Evolutionary conservation across 2,329 filamentous ascomycete species (phyloP).

Genomic region (Fusarium buxicola): DNA sequence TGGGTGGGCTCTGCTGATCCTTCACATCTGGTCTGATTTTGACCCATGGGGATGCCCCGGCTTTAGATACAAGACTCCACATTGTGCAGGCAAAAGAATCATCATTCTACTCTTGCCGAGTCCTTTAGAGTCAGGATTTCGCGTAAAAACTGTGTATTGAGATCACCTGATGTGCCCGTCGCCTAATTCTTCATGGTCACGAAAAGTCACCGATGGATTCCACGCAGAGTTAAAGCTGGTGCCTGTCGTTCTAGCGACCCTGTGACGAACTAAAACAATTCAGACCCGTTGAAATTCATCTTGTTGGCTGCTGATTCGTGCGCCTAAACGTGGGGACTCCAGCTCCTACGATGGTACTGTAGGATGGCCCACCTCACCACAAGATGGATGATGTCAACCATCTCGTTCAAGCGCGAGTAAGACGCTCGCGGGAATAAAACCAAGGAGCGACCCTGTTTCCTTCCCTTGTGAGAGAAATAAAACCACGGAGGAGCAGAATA

Average conservation of each 20-base stretch:
- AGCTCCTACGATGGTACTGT: not conserved
- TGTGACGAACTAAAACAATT: slow-evolving; percentile 5
- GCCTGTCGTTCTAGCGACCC: slow-evolving; percentile 18
- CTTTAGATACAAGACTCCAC: not conserved
- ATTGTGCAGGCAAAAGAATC: not conserved
- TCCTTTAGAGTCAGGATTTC: not conserved
- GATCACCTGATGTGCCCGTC: slow-evolving; percentile 10
- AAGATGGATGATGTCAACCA: not conserved
- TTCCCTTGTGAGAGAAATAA: not conserved
- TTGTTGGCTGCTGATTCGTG: not conserved
- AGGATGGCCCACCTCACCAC: slow-evolving; percentile 7
- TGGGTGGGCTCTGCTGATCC: slow-evolving; percentile 1
- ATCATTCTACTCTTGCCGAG: not conserved
- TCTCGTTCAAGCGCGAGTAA: slow-evolving; percentile 3
- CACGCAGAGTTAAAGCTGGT: slow-evolving; percentile 22
- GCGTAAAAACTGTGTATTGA: slow-evolving; percentile 5
- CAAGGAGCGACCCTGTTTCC: slow-evolving; percentile 8
- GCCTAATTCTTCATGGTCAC: not conserved
- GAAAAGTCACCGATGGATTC: slow-evolving; percentile 5
- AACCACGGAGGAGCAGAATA: slow-evolving; percentile 1
- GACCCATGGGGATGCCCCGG: slow-evolving; percentile 10
- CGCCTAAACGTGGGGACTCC: slow-evolving; percentile 15
- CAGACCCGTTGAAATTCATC: not conserved
- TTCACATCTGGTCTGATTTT: slow-evolving; percentile 8
- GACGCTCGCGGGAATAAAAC: slow-evolving; percentile 18